Conservation (phyloP, 352 stramenopile species). For the Phytophthora pisi region DNA sequence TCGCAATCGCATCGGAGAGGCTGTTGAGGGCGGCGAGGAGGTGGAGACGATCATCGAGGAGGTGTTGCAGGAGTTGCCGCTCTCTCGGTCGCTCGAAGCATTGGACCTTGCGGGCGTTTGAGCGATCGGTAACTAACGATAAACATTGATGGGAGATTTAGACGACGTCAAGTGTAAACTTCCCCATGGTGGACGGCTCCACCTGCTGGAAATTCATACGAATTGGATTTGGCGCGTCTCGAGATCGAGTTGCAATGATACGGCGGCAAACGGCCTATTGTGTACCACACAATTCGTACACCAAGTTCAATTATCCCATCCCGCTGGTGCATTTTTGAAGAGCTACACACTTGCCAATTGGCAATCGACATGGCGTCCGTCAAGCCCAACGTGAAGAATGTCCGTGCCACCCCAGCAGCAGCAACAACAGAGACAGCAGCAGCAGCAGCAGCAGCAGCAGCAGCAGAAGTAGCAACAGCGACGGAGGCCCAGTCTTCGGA, state of each 20-base stretch:
- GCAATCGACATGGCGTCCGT: slow-evolving; percentile 27
- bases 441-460: neutral
- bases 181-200: neutral
- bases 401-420: neutral
- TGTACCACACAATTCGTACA: slow-evolving; percentile 9
- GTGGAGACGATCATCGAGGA: slow-evolving; percentile 68
- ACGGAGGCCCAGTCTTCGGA: neutral
- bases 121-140: neutral
- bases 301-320: slow-evolving; percentile 15
- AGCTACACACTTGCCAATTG: slow-evolving; percentile 13
- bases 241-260: slow-evolving; percentile 7
- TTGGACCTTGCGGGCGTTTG: slow-evolving; percentile 79
- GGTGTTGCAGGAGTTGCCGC: slow-evolving; percentile 63
- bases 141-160: neutral
- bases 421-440: neutral
- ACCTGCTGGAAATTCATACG: slow-evolving; percentile 6
- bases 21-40: slow-evolving; percentile 57
- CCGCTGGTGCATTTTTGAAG: slow-evolving; percentile 23
- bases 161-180: neutral
- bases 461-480: neutral
- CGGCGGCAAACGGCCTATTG: slow-evolving; percentile 14
- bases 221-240: slow-evolving; percentile 25
- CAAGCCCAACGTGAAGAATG: slow-evolving; percentile 11
- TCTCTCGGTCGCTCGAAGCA: slow-evolving; percentile 79
- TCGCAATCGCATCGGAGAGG: slow-evolving; percentile 65